Base-by-base conservation (phyloP, 768 basidiomycete genomes). In the Naganishia antarctica region DNA sequence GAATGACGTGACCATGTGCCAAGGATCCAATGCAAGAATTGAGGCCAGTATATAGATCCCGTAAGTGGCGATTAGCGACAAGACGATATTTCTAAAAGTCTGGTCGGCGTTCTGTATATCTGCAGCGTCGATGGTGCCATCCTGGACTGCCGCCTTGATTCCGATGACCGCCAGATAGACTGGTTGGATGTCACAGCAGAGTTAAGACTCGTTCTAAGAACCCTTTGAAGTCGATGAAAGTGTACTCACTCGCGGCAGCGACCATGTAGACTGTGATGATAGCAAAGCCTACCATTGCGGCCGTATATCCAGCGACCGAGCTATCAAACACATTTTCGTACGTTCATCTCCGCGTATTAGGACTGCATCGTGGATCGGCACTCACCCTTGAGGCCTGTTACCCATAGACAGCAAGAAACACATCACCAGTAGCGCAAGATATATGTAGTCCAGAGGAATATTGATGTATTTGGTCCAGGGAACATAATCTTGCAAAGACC, bases 1-100 rank as follows among this genome's bases (percentile, higher is more conserved):
- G 79, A 98, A 93, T 5, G 88, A 90, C 0, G 96, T 97, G 71
- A 99, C 70, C 91, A 99, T 89, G 76, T 99, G 96, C 91, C 92
- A 96, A 1, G 94, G 94, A 70, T 98, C 92, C 70, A 96, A 86
- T 86, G 94, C 73, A 49, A 72, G 82, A 11, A 98, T 69, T 3
- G 87, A 89, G 0, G 93, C 83, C 47, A 90, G 31, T 51, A 96
- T 72, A 77, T 98, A 99, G 72, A 98, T 78, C 34, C 94, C 94
- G 25, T 90, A 81, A 5, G 96, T 99, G 4, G 92, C 91, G 5
- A 86, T 72, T 12, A 98, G 76, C 15, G 91, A 93, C 29, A 96
- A 69, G 23, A 97, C 84, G 70, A 98, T 88, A 71, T 92, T 86
- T 61, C 88, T 81, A 80, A 93, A 91, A 9, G 73, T 70, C 61